A percentile compares a stretch with the other conserved stretches of the same genome.
phyloP scores from a whole-genome alignment of 331 rosid genomes.

The Quercus lobata region DNA sequence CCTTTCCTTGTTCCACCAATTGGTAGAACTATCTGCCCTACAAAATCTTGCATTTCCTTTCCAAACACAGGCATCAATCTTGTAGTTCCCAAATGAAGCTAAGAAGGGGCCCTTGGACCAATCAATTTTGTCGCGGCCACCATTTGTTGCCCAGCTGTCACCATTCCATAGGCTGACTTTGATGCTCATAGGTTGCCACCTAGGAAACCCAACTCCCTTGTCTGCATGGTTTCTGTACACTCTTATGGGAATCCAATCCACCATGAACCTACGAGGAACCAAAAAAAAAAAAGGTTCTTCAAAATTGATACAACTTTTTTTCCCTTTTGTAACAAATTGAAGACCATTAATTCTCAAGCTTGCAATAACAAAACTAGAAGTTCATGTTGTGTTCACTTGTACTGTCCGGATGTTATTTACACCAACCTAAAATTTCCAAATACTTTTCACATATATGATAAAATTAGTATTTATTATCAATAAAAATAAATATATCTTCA shows the following conservation, averaged over 20 bases:
- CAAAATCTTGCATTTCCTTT: conserved; percentile 80
- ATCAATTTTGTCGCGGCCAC: conserved; percentile 83
- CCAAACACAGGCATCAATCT: conserved; percentile 80
- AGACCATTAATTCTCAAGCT: neutral
- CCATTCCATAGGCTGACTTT: conserved; percentile 81
- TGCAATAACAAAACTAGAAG: too few relatives aligned
- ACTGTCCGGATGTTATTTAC: too few relatives aligned
- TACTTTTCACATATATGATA: too few relatives aligned
- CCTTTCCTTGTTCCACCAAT: conserved; percentile 76
- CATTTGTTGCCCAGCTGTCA: conserved; percentile 86
- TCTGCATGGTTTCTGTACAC: conserved; percentile 87
- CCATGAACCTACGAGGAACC: conserved; percentile 55
- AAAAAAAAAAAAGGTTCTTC: neutral
- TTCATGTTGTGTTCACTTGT: too few relatives aligned
- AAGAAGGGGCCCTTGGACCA: conserved; percentile 82
- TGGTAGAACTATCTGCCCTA: conserved; percentile 47
- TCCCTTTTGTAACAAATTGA: neutral
- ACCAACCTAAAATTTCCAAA: too few relatives aligned
- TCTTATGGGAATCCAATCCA: conserved; percentile 79
- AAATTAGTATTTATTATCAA: too few relatives aligned
- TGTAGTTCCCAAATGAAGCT: conserved; percentile 63
- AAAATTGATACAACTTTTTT: neutral
- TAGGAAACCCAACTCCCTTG: conserved; percentile 75
- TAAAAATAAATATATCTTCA: too few relatives aligned
- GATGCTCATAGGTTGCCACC: conserved; percentile 88